Conservation (phyloP, 371 early-diverging fungal species). For the Rhizopus sp. region DNA sequence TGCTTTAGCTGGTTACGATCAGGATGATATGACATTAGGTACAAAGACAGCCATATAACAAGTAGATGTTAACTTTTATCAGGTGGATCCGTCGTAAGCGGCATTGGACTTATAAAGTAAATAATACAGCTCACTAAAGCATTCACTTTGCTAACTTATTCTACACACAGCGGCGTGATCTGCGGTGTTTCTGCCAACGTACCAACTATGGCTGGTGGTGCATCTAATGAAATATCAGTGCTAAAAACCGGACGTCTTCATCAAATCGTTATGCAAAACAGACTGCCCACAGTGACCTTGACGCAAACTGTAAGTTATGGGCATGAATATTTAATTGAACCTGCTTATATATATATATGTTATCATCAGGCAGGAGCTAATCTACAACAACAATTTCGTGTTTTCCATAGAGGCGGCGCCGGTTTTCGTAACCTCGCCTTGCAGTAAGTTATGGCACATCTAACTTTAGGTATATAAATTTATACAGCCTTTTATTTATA, state of each 20-base stretch:
- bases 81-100: slow-evolving; percentile 71
- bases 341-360: neutral
- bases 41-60: neutral
- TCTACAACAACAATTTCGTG: slow-evolving; percentile 70
- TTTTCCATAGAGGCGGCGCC: slow-evolving; percentile 75
- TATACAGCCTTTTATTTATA: slow-evolving; percentile 17
- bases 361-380: slow-evolving; percentile 70
- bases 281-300: slow-evolving; percentile 62
- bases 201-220: slow-evolving; percentile 70
- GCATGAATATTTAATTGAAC: neutral
- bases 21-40: slow-evolving; percentile 72
- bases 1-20: slow-evolving; percentile 69
- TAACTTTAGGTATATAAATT: neutral
- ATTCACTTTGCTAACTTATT: neutral
- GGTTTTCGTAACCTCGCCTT: slow-evolving; percentile 68
- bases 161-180: slow-evolving; percentile 58
- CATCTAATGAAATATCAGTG: slow-evolving; percentile 65
- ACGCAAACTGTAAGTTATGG: slow-evolving; percentile 55
- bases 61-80: neutral
- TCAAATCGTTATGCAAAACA: slow-evolving; percentile 62
- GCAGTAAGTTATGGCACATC: slow-evolving; percentile 34
- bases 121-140: neutral
- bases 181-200: slow-evolving; percentile 69
- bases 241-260: slow-evolving; percentile 58
- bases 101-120: slow-evolving; percentile 75